Conservation (phyloP, 768 basidiomycete genomes). For the Podaxis sp. region DNA sequence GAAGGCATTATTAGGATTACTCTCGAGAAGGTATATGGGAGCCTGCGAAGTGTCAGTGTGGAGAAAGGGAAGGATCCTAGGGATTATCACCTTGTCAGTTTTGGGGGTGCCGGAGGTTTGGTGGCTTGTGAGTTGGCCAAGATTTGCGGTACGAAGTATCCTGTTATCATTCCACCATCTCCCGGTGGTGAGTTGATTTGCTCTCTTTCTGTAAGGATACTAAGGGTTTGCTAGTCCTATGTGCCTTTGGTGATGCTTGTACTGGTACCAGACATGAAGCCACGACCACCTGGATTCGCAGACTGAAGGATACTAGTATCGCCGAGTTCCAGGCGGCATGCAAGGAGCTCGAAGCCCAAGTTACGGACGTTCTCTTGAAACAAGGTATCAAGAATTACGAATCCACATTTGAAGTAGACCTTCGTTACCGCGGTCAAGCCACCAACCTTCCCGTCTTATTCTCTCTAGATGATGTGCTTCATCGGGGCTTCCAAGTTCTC, state of each 20-base stretch:
- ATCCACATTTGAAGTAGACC: slow-evolving; percentile 24
- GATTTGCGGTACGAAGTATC: slow-evolving; percentile 17
- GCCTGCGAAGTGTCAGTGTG: slow-evolving; percentile 27
- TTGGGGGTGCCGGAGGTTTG: slow-evolving; percentile 28
- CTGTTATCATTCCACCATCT: slow-evolving; percentile 27
- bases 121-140: slow-evolving; percentile 25
- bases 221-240: slow-evolving; percentile 21
- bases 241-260: slow-evolving; percentile 28
- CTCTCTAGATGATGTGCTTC: slow-evolving; percentile 18
- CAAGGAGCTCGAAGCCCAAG: slow-evolving; percentile 18
- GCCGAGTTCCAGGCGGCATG: slow-evolving; percentile 15
- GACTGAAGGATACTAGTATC: slow-evolving; percentile 20
- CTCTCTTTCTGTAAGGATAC: not conserved
- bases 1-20: slow-evolving; percentile 27
- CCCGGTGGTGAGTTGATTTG: slow-evolving; percentile 22
- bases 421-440: slow-evolving; percentile 28
- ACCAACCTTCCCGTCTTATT: slow-evolving; percentile 23
- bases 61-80: slow-evolving; percentile 30
- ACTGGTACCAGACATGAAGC: slow-evolving; percentile 27
- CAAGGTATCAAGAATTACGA: slow-evolving; percentile 20
- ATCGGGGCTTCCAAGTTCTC: slow-evolving; percentile 15
- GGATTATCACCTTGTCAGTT: slow-evolving; percentile 26
- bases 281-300: slow-evolving; percentile 22
- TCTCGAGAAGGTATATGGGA: slow-evolving; percentile 29
- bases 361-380: slow-evolving; percentile 18